Percentiles rank a stretch among this genome's conserved stretches.
These are phyloP conservation scores for Choanephora cucurbitarum DNA, from an alignment of 371 early-diverging fungal species.

Conservation along the genomic window DNA sequence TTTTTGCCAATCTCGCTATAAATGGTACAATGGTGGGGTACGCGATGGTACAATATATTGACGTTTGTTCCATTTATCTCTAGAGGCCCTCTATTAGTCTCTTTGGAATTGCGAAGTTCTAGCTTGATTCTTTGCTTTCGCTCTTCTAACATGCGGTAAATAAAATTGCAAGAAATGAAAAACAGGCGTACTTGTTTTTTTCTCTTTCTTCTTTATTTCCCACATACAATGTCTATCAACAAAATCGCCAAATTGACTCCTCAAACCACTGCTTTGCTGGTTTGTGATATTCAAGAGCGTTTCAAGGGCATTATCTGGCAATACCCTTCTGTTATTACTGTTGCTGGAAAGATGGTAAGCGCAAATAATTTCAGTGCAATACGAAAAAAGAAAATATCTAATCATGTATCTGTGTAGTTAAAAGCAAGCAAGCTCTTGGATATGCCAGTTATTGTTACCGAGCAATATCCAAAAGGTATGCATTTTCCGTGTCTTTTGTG, in stretches of 20 bases:
- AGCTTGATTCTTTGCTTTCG: too few species aligned
- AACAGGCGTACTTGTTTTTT: neutral
- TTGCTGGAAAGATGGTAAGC: constrained; percentile 87
- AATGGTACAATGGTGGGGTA: too few species aligned
- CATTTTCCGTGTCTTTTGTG: neutral
- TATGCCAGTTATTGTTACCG: constrained; percentile 89
- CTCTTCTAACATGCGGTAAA: neutral
- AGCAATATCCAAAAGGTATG: constrained; percentile 81
- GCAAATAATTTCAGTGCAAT: neutral
- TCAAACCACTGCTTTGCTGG: constrained; percentile 80
- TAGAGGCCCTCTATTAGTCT: too few species aligned
- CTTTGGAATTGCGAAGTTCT: too few species aligned
- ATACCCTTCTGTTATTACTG: constrained; percentile 77
- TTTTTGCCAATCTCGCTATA: neutral
- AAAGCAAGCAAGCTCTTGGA: constrained; percentile 70
- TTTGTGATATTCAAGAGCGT: constrained; percentile 93
- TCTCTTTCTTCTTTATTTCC: neutral
- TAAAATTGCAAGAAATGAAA: neutral
- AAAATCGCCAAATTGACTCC: constrained; percentile 50
- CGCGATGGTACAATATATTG: too few species aligned
- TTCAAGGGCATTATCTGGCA: constrained; percentile 84
- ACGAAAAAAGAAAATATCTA: neutral
- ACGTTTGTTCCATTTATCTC: too few species aligned
- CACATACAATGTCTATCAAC: constrained; percentile 29
- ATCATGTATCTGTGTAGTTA: constrained; percentile 39